Percentiles rank a stretch among this genome's conserved stretches.
Conservation (phyloP, 2,329 filamentous ascomycete genomes). For the Aspergillus bombycis region DNA sequence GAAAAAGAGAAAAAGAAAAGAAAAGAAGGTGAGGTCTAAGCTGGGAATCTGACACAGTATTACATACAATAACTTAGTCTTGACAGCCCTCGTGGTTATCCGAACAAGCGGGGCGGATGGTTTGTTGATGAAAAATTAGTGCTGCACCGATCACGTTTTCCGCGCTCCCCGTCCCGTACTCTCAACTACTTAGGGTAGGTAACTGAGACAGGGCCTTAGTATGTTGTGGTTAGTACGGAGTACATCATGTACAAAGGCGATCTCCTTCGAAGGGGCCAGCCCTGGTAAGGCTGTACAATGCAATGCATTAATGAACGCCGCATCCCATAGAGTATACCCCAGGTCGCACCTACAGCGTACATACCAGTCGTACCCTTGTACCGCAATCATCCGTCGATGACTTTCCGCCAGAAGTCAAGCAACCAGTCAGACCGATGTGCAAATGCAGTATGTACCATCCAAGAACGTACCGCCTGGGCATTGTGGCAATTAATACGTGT, state of each 20-base stretch:
- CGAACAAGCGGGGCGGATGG: slow-evolving; percentile 23
- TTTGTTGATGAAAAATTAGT: slow-evolving; percentile 17
- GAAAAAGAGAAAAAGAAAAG: neutral
- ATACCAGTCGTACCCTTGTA: neutral
- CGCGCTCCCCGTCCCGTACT: slow-evolving; percentile 9
- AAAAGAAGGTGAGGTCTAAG: neutral
- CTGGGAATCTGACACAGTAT: slow-evolving; percentile 6
- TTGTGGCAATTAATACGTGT: neutral
- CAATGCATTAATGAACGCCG: slow-evolving; percentile 17
- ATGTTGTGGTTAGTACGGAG: neutral
- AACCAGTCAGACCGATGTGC: neutral
- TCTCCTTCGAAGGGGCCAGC: slow-evolving; percentile 9
- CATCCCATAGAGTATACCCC: slow-evolving; percentile 9
- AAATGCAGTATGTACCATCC: neutral
- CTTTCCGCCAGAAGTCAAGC: neutral
- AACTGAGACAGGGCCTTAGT: neutral
- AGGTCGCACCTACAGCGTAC: neutral
- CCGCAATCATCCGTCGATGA: slow-evolving; percentile 1
- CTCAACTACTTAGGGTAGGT: slow-evolving; percentile 4
- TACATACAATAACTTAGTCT: slow-evolving; percentile 19
- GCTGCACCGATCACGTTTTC: slow-evolving; percentile 22
- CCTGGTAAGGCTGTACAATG: slow-evolving; percentile 26
- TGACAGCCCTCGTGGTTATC: slow-evolving; percentile 26
- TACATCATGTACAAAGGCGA: neutral
- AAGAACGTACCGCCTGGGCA: neutral